These are phyloP conservation scores for Aspergillus ellipticus DNA, from an alignment of 495 filamentous ascomycete genomes.

Conservation along the genomic window DNA sequence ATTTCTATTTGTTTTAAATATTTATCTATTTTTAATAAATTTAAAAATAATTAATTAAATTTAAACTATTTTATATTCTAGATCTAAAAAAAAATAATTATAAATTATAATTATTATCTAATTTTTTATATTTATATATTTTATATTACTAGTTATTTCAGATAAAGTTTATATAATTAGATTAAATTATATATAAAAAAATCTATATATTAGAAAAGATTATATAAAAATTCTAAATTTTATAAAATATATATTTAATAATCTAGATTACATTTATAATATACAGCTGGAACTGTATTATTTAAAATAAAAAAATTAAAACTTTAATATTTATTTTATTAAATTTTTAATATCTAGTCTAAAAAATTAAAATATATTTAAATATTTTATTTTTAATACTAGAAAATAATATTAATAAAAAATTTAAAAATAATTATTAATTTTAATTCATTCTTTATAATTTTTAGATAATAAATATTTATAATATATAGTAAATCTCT, in stretches of 20 bases:
- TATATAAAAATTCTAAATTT: background rate
- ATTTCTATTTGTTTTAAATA: too few species aligned
- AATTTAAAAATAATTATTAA: background rate
- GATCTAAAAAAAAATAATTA: background rate
- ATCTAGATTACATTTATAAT: too few species aligned
- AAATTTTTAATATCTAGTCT: background rate
- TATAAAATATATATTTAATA: background rate
- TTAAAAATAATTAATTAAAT: background rate
- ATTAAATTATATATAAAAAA: background rate
- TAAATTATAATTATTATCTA: background rate
- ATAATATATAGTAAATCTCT: too few species aligned
- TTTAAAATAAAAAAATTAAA: too few species aligned
- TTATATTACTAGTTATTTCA: background rate
- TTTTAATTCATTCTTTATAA: too few species aligned
- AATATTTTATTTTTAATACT: background rate
- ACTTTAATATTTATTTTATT: background rate
- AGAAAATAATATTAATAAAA: background rate
- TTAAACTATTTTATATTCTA: background rate
- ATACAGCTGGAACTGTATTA: background rate
- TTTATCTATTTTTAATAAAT: background rate
- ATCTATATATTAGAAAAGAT: background rate
- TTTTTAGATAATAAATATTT: too few species aligned
- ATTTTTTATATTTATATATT: background rate
- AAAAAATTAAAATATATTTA: background rate
- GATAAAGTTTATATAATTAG: background rate